Evolutionary conservation across 2,329 filamentous ascomycete genomes (phyloP).

Genomic region (Aspergillus quadricinctus): DNA sequence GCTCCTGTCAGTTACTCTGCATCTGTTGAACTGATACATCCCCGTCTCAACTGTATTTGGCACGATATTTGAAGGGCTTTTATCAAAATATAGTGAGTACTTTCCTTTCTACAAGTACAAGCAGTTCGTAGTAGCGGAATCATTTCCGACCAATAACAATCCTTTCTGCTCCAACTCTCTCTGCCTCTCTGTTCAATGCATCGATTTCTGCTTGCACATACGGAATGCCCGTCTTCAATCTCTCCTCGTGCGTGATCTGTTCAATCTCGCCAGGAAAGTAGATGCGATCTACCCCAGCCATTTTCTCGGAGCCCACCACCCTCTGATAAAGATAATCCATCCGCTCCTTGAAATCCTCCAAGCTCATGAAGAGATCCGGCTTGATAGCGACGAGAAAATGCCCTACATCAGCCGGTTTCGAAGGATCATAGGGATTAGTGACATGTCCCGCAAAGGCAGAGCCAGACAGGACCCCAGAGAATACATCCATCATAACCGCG

Average conservation of each 20-base stretch:
- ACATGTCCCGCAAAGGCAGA: slow-evolving; percentile 75
- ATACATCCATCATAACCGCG: slow-evolving; percentile 84
- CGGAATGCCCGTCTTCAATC: slow-evolving; percentile 44
- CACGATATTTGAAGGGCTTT: background rate
- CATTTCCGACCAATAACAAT: background rate
- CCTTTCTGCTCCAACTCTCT: slow-evolving; percentile 32
- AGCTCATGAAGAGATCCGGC: slow-evolving; percentile 67
- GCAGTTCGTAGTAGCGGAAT: background rate
- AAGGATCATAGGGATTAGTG: slow-evolving; percentile 70
- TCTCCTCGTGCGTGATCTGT: slow-evolving; percentile 43
- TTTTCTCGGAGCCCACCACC: slow-evolving; percentile 51
- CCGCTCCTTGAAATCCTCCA: slow-evolving; percentile 62
- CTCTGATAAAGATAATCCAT: slow-evolving; percentile 57
- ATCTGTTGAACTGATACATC: background rate
- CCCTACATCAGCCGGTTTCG: slow-evolving; percentile 64
- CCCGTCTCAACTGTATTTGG: background rate
- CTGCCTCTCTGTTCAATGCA: slow-evolving; percentile 49
- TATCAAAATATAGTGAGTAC: background rate
- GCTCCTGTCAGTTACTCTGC: background rate
- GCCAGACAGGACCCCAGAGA: slow-evolving; percentile 71
- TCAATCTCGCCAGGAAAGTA: slow-evolving; percentile 58
- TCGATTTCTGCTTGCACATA: slow-evolving; percentile 46
- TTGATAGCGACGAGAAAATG: slow-evolving; percentile 70
- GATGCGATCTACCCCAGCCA: slow-evolving; percentile 51
- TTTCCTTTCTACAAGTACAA: background rate